Conservation (phyloP, 169 alveolate species). For the Plasmodium berghei region DNA sequence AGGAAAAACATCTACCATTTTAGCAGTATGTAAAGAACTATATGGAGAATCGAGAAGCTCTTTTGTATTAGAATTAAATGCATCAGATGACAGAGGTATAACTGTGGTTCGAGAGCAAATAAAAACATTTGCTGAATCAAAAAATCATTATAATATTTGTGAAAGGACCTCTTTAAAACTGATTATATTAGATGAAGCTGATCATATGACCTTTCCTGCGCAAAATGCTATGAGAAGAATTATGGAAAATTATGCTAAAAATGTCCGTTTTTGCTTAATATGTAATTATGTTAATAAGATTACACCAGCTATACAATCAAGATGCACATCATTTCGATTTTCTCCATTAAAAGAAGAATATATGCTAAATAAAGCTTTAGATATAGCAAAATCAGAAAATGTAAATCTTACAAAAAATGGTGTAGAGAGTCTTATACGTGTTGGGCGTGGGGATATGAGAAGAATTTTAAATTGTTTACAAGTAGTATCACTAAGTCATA, state of each 20-base stretch:
- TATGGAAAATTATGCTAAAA: constrained; percentile 97
- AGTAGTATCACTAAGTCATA: constrained; percentile 87
- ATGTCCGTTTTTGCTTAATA: constrained; percentile 97
- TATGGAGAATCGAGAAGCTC: constrained; percentile 90
- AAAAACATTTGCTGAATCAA: constrained; percentile 93
- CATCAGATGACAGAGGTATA: constrained; percentile 99
- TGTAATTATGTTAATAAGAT: constrained; percentile 97
- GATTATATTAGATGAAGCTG: constrained; percentile 98
- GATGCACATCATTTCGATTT: constrained; percentile 97
- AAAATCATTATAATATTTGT: constrained; percentile 81
- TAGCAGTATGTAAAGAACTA: constrained; percentile 94
- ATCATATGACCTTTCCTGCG: constrained; percentile 98
- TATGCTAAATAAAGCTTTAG: constrained; percentile 87
- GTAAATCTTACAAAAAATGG: constrained; percentile 90
- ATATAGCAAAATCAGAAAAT: constrained; percentile 91
- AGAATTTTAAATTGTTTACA: constrained; percentile 96
- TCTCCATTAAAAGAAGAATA: constrained; percentile 90
- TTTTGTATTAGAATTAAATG: constrained; percentile 95
- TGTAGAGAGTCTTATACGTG: constrained; percentile 88
- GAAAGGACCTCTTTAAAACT: constrained; percentile 87
- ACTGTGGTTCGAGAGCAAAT: constrained; percentile 97
- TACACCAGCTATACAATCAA: constrained; percentile 97
- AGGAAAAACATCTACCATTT: constrained; percentile 95
- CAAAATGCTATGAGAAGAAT: constrained; percentile 98
- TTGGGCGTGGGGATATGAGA: constrained; percentile 99